A percentile compares a stretch with the other conserved stretches of the same genome.
These are phyloP conservation scores for Rubroboletus pulcherrimus DNA, from an alignment of 768 basidiomycete genomes.

Conservation along the genomic window DNA sequence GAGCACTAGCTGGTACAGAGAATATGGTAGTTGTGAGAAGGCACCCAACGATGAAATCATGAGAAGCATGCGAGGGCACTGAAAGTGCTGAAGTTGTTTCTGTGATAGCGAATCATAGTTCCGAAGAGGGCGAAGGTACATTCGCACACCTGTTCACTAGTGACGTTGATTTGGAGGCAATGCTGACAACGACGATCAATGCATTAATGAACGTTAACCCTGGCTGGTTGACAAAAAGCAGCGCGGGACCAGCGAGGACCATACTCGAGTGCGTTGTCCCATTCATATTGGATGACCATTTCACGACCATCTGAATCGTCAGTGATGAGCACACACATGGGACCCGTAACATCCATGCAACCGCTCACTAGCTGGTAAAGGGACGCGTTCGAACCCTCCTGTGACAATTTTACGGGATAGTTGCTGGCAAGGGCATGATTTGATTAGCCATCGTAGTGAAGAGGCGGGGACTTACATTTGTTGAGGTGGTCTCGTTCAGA, in stretches of 20 bases:
- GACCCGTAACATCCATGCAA: conserved; percentile 69
- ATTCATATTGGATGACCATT: too few relatives aligned
- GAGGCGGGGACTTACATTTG: conserved; percentile 34
- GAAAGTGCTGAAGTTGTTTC: conserved; percentile 19
- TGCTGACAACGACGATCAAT: background rate
- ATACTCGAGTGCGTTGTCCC: too few relatives aligned
- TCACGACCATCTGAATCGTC: conserved; percentile 31
- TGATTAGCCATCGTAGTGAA: conserved; percentile 2
- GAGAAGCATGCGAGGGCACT: conserved; percentile 21
- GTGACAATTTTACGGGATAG: conserved; percentile 72
- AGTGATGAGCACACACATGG: conserved; percentile 71
- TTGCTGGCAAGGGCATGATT: conserved; percentile 32
- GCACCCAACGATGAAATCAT: background rate
- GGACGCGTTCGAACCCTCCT: conserved; percentile 52
- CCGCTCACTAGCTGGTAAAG: conserved; percentile 54
- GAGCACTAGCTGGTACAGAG: conserved; percentile 20
- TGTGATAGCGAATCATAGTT: background rate
- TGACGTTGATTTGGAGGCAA: background rate
- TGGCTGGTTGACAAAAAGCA: too few relatives aligned
- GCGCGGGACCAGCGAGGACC: too few relatives aligned
- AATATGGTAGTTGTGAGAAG: conserved; percentile 21
- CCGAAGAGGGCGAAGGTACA: background rate
- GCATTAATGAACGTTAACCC: too few relatives aligned
- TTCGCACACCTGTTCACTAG: background rate
- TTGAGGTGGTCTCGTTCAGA: conserved; percentile 46